Evolutionary conservation across 306 rosid species (phyloP).

Genomic region (Chamaecrista fasciculata): DNA sequence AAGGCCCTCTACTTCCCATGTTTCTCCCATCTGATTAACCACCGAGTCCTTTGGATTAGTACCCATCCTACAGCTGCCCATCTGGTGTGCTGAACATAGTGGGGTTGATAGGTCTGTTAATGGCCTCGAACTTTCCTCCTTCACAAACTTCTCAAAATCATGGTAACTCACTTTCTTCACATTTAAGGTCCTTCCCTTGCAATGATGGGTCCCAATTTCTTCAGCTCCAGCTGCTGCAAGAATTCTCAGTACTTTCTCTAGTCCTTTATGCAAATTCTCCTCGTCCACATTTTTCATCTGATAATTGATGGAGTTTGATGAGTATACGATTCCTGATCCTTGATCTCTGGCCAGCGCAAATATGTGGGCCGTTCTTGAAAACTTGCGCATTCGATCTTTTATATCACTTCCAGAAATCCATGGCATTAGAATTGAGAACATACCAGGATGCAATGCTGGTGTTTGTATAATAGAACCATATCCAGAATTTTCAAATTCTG

Average conservation of each 20-base stretch:
- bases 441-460: constrained; percentile 78
- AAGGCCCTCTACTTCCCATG: constrained; percentile 77
- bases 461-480: constrained; percentile 76
- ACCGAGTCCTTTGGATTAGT: constrained; percentile 45
- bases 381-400: constrained; percentile 58
- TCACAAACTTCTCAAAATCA: constrained; percentile 69
- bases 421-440: constrained; percentile 74
- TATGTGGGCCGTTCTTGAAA: constrained; percentile 68
- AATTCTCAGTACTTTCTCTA: constrained; percentile 67
- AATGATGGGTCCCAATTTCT: constrained; percentile 79
- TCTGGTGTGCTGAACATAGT: constrained; percentile 76
- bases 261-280: constrained; percentile 48
- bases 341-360: constrained; percentile 78
- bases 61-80: constrained; percentile 91
- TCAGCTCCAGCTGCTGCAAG: constrained; percentile 86
- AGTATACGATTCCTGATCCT: constrained; percentile 59
- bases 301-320: constrained; percentile 45
- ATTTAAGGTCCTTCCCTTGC: constrained; percentile 47
- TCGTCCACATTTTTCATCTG: constrained; percentile 41
- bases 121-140: constrained; percentile 58
- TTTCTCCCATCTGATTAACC: constrained; percentile 71
- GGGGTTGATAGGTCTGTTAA: constrained; percentile 47
- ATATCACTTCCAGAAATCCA: constrained; percentile 70
- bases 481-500: constrained; percentile 48
- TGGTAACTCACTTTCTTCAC: constrained; percentile 48